Evolutionary conservation across 208 protist genomes (phyloP), one percentile per base, ranked within the genome.

Genomic region (Trypanosomatidae sp.): DNA sequence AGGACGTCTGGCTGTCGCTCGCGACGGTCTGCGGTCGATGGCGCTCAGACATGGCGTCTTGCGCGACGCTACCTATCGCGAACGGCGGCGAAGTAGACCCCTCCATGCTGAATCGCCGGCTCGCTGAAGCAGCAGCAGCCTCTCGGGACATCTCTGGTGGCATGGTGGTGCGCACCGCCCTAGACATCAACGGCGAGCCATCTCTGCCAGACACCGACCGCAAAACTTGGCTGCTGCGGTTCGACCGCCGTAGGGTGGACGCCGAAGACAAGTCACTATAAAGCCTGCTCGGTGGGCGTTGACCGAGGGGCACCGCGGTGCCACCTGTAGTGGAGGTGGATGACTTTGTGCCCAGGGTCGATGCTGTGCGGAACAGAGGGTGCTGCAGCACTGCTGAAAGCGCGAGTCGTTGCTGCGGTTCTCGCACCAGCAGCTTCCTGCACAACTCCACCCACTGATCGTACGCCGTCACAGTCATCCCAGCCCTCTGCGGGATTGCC

Each of bases 391-490:
- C 52, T 22, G 66, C 25, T 13, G 33, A 10, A n/a, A 77, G 60
- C 25, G 67, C 69, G 39, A 77, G 44, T 13, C 67, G 71, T 56
- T 73, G 71, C 56, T 59, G 70, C 55, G 82, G 82, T 28, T 82
- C 66, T 17, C 76, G 77, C n/a, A 67, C 65, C 52, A 93, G 84
- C 71, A 93, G 80, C 47, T 64, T 52, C 8, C 60, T 36, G 74
- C 83, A 83, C 0, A 94, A 39, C 69, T 25, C 62, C 66, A 78
- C 73, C 85, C 85, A 91, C 62, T 79, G 43, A 15, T 83, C 60
- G 74, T 88, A 89, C 41, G 67, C 47, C 43, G 66, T 68, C 43
- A 74, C 66, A 25, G 84, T 77, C 50, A 88, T 60, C 8, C 69
- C 79, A 17, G 36, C 82, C 22, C 49, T 36, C 52, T 75, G 52